A percentile compares a stretch with the other conserved stretches of the same genome.
Conservation (phyloP, 1,139 yeast genomes). For the Geotrichum aggregatum region DNA sequence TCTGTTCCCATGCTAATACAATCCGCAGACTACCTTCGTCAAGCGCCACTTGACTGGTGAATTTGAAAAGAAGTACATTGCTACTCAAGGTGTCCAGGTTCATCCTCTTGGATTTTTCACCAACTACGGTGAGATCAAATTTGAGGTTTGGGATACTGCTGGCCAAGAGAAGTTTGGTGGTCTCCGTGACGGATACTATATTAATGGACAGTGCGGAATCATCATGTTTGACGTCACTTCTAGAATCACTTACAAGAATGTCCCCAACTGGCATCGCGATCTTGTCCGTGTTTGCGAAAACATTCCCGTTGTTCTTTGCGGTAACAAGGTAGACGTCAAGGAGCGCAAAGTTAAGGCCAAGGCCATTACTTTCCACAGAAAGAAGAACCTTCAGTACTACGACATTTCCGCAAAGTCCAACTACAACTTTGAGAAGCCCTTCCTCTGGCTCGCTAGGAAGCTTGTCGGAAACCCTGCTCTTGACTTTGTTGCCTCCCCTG, state of each 20-base stretch:
- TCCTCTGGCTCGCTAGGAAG: slow-evolving; percentile 99
- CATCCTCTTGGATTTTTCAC: slow-evolving; percentile 98
- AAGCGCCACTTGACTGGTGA: slow-evolving; percentile 99
- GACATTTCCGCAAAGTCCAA: slow-evolving; percentile 99
- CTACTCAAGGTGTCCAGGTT: slow-evolving; percentile 98
- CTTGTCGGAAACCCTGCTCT: slow-evolving; percentile 96
- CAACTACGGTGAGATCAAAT: slow-evolving; percentile 96
- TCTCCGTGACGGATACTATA: slow-evolving; percentile 98
- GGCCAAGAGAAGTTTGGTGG: slow-evolving; percentile 99
- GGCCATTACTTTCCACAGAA: slow-evolving; percentile 99
- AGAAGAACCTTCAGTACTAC: slow-evolving; percentile 98
- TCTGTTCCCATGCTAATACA: not conserved
- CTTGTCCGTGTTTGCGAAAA: slow-evolving; percentile 99
- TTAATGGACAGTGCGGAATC: slow-evolving; percentile 99
- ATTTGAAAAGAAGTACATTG: slow-evolving; percentile 97
- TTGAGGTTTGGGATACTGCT: slow-evolving; percentile 99
- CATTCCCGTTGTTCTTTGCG: slow-evolving; percentile 97
- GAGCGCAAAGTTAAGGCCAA: slow-evolving; percentile 99
- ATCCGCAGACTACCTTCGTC: slow-evolving; percentile 81
- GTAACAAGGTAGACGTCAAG: slow-evolving; percentile 98
- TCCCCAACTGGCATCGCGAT: slow-evolving; percentile 99
- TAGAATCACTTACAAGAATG: slow-evolving; percentile 98
- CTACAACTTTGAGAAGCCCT: slow-evolving; percentile 99
- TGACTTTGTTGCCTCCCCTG: slow-evolving; percentile 98
- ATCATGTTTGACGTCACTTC: slow-evolving; percentile 99